Conservation (phyloP, 139 green algal species). For the Coelastrella sp. region DNA sequence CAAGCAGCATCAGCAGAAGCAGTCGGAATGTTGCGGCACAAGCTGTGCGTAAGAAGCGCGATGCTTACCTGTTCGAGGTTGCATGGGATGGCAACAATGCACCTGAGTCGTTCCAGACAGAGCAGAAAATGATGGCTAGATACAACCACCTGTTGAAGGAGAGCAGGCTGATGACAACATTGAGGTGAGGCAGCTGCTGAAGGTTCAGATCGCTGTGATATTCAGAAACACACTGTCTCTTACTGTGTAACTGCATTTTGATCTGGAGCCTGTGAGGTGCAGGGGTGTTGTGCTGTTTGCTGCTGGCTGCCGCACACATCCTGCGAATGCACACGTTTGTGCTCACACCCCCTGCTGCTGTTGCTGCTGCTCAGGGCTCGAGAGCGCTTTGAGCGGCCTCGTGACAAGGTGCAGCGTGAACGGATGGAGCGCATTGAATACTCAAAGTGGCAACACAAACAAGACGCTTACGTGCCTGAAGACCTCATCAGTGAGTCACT, state of each 20-base stretch:
- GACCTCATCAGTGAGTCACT: slow-evolving; percentile 1
- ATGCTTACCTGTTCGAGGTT: slow-evolving; percentile 24
- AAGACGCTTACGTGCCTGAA: slow-evolving; percentile 19
- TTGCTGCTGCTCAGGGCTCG: slow-evolving; percentile 23
- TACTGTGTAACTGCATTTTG: not conserved
- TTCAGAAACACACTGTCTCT: not conserved
- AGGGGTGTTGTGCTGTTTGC: not conserved
- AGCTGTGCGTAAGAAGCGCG: not conserved
- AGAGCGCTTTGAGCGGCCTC: slow-evolving; percentile 31
- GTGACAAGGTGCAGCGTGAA: slow-evolving; percentile 15
- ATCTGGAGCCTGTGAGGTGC: not conserved
- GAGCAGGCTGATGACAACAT: not conserved
- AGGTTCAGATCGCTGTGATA: not conserved
- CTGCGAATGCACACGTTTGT: not conserved
- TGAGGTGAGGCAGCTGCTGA: not conserved
- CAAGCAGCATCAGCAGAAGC: not conserved
- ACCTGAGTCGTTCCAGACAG: slow-evolving; percentile 8
- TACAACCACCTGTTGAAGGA: slow-evolving; percentile 34
- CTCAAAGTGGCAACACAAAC: slow-evolving; percentile 23
- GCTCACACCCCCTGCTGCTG: not conserved
- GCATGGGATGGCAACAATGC: not conserved
- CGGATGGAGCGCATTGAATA: slow-evolving; percentile 11
- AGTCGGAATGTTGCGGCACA: not conserved
- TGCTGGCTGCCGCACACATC: not conserved
- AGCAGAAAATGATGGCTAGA: slow-evolving; percentile 28